Base-by-base conservation (phyloP, 192 early-diverging fungal genomes). In the Entomortierella beljakovae region DNA sequence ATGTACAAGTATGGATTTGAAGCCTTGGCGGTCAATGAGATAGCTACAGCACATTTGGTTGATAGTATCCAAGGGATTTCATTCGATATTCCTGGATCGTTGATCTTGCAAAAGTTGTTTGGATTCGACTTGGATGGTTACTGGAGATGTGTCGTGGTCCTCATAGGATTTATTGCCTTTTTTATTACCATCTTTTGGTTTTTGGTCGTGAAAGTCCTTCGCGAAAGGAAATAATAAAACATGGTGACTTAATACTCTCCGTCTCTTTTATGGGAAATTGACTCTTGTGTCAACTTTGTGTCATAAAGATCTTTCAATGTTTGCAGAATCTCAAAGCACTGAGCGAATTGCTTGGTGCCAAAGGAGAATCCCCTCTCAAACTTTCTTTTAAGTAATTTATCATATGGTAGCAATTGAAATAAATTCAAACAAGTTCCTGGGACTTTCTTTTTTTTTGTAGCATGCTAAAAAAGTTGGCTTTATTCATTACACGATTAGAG, bases 1-100 rank as follows among this genome's bases (percentile, higher is more conserved):
- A 86, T 92, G 63, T 94, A 92, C 83, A 87, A 89, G 61, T 94
- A 90, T 60, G 88, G 89, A 2, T 91, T 89, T 55, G 92, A 94
- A 53, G 90, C 91, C n/a, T 77, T 91, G 74, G 89, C 86, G 3
- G 90, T 91, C 57, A 92, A 92, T 65, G 91, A 88, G 49, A 54
- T 69, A 8, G 72, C 61, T 5, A 71, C 43, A 0, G 38, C 79
- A 0, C 28, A 57, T 2, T 29, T 81, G 37, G 33, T 61, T 18
- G 82, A 84, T 50, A 82, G 31, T 22, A 68, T 40, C 37, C 37
- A 40, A 40, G 37, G 37, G 6, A 13, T 40, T 1, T 42, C 64
- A 3, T 73, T 73, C 37, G 65, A 73, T 22, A 62, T 83, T 10
- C 59, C 81, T 42, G 82, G 80, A 28, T 69, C 70, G 1, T 54